Evolutionary conservation across 805 yeast species (phyloP).

Genomic region (Yarrowia sp.): DNA sequence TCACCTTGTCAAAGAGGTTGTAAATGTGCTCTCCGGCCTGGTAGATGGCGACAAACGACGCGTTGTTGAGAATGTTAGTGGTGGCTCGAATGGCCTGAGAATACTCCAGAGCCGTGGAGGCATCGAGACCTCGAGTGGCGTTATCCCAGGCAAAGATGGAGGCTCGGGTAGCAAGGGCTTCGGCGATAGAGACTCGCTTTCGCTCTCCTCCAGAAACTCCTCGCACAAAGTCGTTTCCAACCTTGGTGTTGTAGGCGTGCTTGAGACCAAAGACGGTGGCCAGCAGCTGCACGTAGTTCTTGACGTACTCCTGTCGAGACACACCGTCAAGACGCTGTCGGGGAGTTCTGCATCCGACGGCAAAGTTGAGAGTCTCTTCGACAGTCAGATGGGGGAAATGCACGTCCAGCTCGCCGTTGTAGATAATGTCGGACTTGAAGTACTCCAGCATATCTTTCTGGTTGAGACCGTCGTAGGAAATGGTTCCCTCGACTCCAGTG

Average conservation of each 20-base stretch:
- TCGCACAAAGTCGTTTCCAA: conserved; percentile 59
- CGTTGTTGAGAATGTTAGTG: conserved; percentile 51
- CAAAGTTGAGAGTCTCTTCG: conserved; percentile 66
- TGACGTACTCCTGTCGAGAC: conserved; percentile 48
- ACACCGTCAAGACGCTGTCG: conserved; percentile 47
- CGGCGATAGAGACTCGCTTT: conserved; percentile 79
- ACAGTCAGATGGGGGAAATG: conserved; percentile 78
- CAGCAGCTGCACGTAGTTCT: conserved; percentile 47
- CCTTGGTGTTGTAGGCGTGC: conserved; percentile 58
- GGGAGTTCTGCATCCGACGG: conserved; percentile 68
- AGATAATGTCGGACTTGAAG: conserved; percentile 50
- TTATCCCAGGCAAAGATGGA: conserved; percentile 72
- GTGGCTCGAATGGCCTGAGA: conserved; percentile 61
- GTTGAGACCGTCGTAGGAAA: conserved; percentile 59
- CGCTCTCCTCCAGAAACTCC: conserved; percentile 87
- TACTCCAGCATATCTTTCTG: conserved; percentile 57
- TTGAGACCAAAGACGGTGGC: conserved; percentile 57
- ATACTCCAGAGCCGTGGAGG: conserved; percentile 78
- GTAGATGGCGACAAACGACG: conserved; percentile 66
- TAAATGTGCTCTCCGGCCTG: conserved; percentile 68
- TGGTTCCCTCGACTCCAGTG: conserved; percentile 50
- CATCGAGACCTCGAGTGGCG: conserved; percentile 80
- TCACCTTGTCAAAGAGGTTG: conserved; percentile 59
- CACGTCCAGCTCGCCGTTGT: conserved; percentile 50
- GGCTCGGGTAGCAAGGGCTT: conserved; percentile 64